Evolutionary conservation across 192 early-diverging fungal species (phyloP).

Genomic region (Funneliformis geosporum): DNA sequence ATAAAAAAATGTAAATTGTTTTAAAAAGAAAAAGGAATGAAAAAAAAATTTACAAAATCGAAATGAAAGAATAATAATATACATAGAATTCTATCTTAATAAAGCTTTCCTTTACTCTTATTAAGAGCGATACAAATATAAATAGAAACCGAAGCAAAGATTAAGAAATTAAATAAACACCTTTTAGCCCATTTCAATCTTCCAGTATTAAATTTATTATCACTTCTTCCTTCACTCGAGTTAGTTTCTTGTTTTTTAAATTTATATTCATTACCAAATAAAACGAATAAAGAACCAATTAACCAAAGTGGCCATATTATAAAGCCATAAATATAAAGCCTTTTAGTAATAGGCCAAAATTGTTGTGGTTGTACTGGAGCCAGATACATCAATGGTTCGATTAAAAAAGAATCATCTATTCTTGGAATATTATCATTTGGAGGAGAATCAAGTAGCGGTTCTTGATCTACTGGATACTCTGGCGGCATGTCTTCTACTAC

Average conservation of each 20-base stretch:
- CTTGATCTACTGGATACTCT: neutral
- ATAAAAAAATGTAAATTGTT: no score
- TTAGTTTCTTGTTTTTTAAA: neutral
- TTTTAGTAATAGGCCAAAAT: slow-evolving; percentile 20
- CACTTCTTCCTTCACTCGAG: neutral
- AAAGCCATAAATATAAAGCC: slow-evolving; percentile 17
- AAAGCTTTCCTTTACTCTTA: neutral
- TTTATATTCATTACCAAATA: neutral
- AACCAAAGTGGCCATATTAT: slow-evolving; percentile 24
- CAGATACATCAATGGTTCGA: neutral
- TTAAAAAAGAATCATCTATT: no score
- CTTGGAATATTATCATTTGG: neutral
- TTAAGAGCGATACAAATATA: neutral
- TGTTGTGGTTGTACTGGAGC: neutral
- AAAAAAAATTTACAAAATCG: no score
- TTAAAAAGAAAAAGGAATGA: no score
- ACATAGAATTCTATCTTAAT: neutral
- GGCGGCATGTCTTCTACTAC: neutral
- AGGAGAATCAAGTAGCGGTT: neutral
- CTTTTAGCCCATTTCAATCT: neutral
- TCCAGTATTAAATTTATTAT: neutral
- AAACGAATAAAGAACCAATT: neutral
- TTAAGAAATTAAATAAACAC: no score
- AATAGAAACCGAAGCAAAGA: no score
- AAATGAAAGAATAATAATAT: no score